These are phyloP conservation scores for Kluyveromyces siamensis DNA, from an alignment of 805 yeast species.

Conservation along the genomic window DNA sequence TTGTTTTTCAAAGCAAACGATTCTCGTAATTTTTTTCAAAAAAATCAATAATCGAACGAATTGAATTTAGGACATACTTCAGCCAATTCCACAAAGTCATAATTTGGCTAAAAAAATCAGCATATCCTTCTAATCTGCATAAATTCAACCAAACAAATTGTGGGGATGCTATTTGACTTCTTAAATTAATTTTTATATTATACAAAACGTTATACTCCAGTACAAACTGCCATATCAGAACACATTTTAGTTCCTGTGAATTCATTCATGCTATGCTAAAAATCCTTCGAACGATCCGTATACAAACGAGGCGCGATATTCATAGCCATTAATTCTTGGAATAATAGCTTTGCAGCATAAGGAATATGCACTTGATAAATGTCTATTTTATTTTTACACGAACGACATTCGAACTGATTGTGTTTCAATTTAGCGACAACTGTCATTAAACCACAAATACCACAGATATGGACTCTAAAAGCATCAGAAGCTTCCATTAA, in stretches of 20 bases:
- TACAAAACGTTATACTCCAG: conserved; percentile 4
- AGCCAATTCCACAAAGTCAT: too few species aligned
- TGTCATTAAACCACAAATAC: conserved; percentile 96
- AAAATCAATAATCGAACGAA: not conserved
- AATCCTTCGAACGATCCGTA: conserved; percentile 66
- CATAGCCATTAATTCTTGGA: conserved; percentile 99
- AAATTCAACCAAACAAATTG: too few species aligned
- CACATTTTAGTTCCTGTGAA: not conserved
- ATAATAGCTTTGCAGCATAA: conserved; percentile 93
- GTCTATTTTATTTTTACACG: conserved; percentile 97
- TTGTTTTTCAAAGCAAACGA: not conserved
- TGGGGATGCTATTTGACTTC: not conserved
- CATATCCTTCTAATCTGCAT: too few species aligned
- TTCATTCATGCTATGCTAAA: conserved; percentile 9
- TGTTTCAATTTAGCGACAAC: conserved; percentile 96
- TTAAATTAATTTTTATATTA: conserved; percentile 1
- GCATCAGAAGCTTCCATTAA: conserved; percentile 99
- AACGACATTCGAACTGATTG: conserved; percentile 96
- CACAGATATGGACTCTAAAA: conserved; percentile 95
- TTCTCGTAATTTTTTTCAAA: not conserved
- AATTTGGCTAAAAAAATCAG: too few species aligned
- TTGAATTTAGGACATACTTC: too few species aligned
- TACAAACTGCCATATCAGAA: not conserved
- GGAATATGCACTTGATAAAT: conserved; percentile 97
- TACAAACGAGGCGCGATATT: conserved; percentile 94